These are phyloP conservation scores for Fomitopsis serialis DNA, from an alignment of 768 basidiomycete genomes.

Conservation along the genomic window DNA sequence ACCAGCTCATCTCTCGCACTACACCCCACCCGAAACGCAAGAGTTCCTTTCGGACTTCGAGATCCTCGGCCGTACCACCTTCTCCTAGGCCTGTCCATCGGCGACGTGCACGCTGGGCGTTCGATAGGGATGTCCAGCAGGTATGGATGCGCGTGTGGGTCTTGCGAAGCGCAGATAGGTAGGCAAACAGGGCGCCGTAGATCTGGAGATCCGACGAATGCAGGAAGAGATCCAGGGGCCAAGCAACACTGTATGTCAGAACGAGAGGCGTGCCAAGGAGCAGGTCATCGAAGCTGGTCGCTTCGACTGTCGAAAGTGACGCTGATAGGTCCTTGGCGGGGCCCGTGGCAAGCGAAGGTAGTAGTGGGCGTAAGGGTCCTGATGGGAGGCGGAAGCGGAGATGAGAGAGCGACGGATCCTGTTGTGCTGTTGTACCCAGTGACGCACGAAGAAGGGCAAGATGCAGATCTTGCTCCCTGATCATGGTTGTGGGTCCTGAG, in stretches of 20 bases:
- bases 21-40: constrained; percentile 83
- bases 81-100: constrained; percentile 86
- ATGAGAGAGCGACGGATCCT: constrained; percentile 69
- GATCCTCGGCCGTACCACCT: constrained; percentile 74
- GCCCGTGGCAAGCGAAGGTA: constrained; percentile 57
- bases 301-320: constrained; percentile 34
- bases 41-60: constrained; percentile 55
- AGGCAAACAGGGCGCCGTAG: constrained; percentile 76
- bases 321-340: constrained; percentile 31
- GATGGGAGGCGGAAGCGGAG: constrained; percentile 75
- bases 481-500: constrained; percentile 64
- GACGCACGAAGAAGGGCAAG: constrained; percentile 84
- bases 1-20: constrained; percentile 88
- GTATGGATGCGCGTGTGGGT: constrained; percentile 75
- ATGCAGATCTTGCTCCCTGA: constrained; percentile 87
- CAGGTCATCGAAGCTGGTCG: constrained; percentile 60
- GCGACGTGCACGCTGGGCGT: constrained; percentile 76
- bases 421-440: constrained; percentile 82
- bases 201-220: constrained; percentile 66
- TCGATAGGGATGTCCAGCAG: constrained; percentile 84
- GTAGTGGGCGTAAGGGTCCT: constrained; percentile 75
- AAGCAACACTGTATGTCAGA: constrained; percentile 67
- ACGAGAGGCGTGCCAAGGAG: constrained; percentile 75
- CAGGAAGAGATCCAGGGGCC: constrained; percentile 90
- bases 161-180: constrained; percentile 78